These are phyloP conservation scores for Calycina herbarum DNA, from an alignment of 2,329 filamentous ascomycete genomes.

Conservation along the genomic window DNA sequence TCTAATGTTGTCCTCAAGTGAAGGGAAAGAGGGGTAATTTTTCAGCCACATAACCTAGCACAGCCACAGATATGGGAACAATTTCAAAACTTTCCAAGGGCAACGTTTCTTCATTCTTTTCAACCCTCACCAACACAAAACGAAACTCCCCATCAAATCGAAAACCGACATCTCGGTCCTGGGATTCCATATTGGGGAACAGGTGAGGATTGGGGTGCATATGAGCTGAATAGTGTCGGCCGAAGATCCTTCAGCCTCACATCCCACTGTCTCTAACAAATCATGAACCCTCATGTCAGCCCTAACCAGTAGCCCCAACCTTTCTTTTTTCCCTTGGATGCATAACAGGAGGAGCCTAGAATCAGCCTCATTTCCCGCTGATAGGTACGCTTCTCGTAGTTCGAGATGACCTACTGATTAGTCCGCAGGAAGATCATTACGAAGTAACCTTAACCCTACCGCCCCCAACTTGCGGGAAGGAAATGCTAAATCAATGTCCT, in stretches of 20 bases:
- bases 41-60: no score
- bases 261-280: not conserved
- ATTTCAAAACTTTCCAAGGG: no score
- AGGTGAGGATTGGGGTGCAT: not conserved
- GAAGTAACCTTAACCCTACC: not conserved
- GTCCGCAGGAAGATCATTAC: not conserved
- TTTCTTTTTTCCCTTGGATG: not conserved
- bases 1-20: no score
- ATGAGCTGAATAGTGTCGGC: not conserved
- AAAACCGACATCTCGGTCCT: no score
- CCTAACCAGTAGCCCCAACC: not conserved
- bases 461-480: slow-evolving; percentile 2
- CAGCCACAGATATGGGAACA: no score
- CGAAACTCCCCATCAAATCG: no score
- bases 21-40: no score
- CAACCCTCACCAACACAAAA: no score
- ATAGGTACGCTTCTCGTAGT: slow-evolving; percentile 4
- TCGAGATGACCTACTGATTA: slow-evolving; percentile 1
- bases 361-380: slow-evolving; percentile 8
- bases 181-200: not conserved
- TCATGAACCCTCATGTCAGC: slow-evolving; percentile 1
- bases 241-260: not conserved
- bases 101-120: no score
- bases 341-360: not conserved
- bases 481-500: not conserved